Percentiles rank a stretch among this genome's conserved stretches.
These are phyloP conservation scores for Quercus tomentella DNA, from an alignment of 331 rosid species.

Conservation along the genomic window DNA sequence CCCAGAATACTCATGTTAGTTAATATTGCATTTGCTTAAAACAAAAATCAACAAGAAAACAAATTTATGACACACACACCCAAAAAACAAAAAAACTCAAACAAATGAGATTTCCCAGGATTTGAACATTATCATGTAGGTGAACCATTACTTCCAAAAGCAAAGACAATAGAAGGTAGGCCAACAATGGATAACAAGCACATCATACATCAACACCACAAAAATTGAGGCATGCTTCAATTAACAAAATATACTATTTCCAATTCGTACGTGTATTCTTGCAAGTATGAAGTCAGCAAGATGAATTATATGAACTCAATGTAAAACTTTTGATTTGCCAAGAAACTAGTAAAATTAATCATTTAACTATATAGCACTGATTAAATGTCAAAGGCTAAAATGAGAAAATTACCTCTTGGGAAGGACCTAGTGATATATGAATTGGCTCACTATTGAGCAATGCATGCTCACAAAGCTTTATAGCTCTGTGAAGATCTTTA, in stretches of 20 bases:
- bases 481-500: slow-evolving; percentile 82
- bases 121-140: not conserved
- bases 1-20: not conserved
- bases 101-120: not conserved
- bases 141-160: not conserved
- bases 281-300: not conserved
- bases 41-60: not conserved
- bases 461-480: slow-evolving; percentile 68
- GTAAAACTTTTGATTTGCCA: not conserved
- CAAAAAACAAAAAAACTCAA: not conserved
- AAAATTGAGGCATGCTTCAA: not conserved
- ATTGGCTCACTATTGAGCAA: slow-evolving; percentile 57
- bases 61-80: not conserved
- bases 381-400: slow-evolving; percentile 10
- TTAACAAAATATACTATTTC: not conserved
- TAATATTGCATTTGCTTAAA: not conserved
- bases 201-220: not conserved
- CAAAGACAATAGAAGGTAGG: not conserved
- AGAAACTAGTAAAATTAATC: not conserved
- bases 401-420: slow-evolving; percentile 58
- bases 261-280: not conserved
- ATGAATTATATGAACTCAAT: not conserved
- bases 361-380: slow-evolving; percentile 9
- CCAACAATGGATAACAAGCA: not conserved
- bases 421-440: slow-evolving; percentile 63